A percentile compares a stretch with the other conserved stretches of the same genome.
Evolutionary conservation across 2,329 filamentous ascomycete species (phyloP).

Genomic region (Penicillium sp.): DNA sequence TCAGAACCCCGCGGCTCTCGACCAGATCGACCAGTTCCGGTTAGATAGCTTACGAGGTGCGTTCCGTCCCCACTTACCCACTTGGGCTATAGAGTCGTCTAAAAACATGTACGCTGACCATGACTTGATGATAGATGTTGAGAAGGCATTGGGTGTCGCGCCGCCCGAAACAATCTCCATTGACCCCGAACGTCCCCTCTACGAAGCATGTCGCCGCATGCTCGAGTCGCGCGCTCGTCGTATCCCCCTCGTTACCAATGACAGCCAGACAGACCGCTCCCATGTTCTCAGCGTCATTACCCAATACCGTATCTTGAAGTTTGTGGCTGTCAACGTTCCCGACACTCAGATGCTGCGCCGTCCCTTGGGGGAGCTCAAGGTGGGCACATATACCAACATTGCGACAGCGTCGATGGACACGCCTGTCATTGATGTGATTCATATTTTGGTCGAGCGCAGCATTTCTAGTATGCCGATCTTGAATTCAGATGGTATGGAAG

Average conservation of each 20-base stretch:
- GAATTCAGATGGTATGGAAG: conserved; percentile 64
- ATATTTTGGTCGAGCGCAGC: conserved; percentile 86
- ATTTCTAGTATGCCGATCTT: conserved; percentile 95
- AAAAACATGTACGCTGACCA: not conserved
- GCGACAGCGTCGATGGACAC: conserved; percentile 85
- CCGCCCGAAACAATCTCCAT: conserved; percentile 96
- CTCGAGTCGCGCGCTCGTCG: conserved; percentile 87
- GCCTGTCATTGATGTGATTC: conserved; percentile 90
- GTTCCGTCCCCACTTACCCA: conserved; percentile 18
- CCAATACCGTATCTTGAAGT: conserved; percentile 97
- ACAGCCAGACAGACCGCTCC: conserved; percentile 88
- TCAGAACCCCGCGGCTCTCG: conserved; percentile 88
- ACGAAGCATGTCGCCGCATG: conserved; percentile 94
- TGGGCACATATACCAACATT: conserved; percentile 81
- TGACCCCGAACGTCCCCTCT: conserved; percentile 83
- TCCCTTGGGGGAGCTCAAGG: conserved; percentile 75
- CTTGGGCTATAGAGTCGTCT: not conserved
- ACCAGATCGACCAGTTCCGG: conserved; percentile 89
- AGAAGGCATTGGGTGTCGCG: conserved; percentile 85
- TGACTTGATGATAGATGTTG: conserved; percentile 68
- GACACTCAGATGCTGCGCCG: conserved; percentile 89
- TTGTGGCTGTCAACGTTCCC: conserved; percentile 91
- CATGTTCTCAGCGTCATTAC: conserved; percentile 97
- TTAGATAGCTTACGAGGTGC: conserved; percentile 86
- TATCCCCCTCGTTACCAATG: conserved; percentile 89